A percentile compares a stretch with the other conserved stretches of the same genome.
Conservation (phyloP, 768 basidiomycete genomes). For the Russula abietina region DNA sequence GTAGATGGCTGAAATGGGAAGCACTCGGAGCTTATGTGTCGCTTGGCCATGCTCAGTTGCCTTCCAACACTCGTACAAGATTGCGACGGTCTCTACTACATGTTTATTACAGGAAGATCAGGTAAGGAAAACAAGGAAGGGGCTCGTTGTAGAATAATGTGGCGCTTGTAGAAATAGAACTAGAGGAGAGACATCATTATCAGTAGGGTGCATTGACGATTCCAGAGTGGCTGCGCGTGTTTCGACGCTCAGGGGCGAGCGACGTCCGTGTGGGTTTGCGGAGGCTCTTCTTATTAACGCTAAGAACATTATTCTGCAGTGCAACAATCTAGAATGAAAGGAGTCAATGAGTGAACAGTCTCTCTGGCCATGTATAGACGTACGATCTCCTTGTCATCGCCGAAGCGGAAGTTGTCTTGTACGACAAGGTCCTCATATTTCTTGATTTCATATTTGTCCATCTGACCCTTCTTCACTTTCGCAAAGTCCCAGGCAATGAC, state of each 20-base stretch:
- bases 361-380: conserved; percentile 31
- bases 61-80: not conserved
- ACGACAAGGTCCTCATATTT: conserved; percentile 92
- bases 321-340: conserved; percentile 74
- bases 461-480: conserved; percentile 87
- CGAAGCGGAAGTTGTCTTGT: conserved; percentile 97
- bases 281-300: conserved; percentile 89
- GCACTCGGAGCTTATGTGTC: no score
- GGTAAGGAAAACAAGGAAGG: not conserved
- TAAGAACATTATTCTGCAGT: conserved; percentile 86
- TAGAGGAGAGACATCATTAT: not conserved
- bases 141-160: not conserved
- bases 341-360: conserved; percentile 9
- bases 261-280: conserved; percentile 76
- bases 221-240: conserved; percentile 19
- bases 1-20: no score
- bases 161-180: not conserved
- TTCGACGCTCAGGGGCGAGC: conserved; percentile 43
- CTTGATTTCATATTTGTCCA: conserved; percentile 94
- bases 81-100: conserved; percentile 9
- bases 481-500: conserved; percentile 97
- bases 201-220: conserved; percentile 25
- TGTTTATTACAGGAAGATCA: conserved; percentile 9
- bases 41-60: no score
- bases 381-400: conserved; percentile 94